Base-by-base conservation (phyloP, 2,329 filamentous ascomycete genomes). In the Daldinia eschscholtzii region DNA sequence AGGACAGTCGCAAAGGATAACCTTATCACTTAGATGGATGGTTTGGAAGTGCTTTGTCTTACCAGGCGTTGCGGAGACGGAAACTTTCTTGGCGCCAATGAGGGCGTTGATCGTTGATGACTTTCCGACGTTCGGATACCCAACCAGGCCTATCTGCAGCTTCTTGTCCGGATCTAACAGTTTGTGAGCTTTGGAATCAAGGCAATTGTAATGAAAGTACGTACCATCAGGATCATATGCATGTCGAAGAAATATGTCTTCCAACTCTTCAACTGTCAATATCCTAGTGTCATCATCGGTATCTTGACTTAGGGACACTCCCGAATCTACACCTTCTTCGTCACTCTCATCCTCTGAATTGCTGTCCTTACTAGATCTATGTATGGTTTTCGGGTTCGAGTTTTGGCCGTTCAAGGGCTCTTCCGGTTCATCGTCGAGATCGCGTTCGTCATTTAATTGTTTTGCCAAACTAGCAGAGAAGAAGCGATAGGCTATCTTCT, bases 11-110 rank as follows among this genome's bases (percentile, higher is more conserved):
- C 96, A 98, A 6, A 99, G 88, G 53, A 98, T 88, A 70, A 99
- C 93, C 66, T 90, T 89, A 0, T 96, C 92, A 66, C 92, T 96
- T 35, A 99, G 88, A 79, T 98, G 94, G 66, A 99, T 96, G 1
- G 96, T 99, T 81, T 99, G 96, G 84, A 99, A 99, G 77, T 99
- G 96, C 84, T 99, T 99, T 13, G 96, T 99, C 84, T 99, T 99
- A 79, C 96, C 96, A 3, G 96, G 96, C 1, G 96, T 99, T 13
- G 95, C 92, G 15, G 96, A 99, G 42, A 99, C 97, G 0, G 95
- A 98, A 5, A 99, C 96, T 83, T 98, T 99, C 84, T 98, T 99
- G 62, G 96, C 91, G 57, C 97, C 97, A 65, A 98, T 94, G n/a
- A 99, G 88, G 46, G 96, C 95, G 83, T 99, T 99, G 86, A 99